Evolutionary conservation across 331 rosid species (phyloP), one percentile per base, ranked within the genome.

Genomic region (Ulmus americana): DNA sequence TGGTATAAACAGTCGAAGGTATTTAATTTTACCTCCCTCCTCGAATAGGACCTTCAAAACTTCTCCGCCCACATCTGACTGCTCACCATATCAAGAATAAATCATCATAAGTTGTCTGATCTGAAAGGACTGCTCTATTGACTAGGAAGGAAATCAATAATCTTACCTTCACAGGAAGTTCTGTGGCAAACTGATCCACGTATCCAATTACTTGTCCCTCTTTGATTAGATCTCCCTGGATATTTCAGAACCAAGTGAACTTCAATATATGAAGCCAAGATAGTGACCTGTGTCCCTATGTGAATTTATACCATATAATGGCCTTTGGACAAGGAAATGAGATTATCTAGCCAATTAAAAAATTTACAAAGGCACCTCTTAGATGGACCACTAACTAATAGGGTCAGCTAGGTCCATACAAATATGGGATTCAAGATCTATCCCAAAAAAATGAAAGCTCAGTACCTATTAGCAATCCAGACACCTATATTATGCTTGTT

Each of bases 121-220:
- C 51, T 43, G 48, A 72, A 55, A 51, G 53, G 55, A 60, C 39
- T 49, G 22, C 53, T 13, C 45, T 54, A 48, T 63, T 15, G 67
- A 66, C 46, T 20, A 54, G 4, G 64, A 78, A 63, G n/a, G 0
- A 56, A 74, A 64, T 64, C 16, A 65, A 72, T 46, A 38, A 40
- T 58, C 49, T 70, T 65, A 94, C 99, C 97, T 84, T 94, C 60
- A 94, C 79, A 18, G 99, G 96, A 79, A 90, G 84, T 76, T 83
- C 85, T 55, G 96, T 64, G 67, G 88, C 90, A 77, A 94, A 85
- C 81, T 90, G 99, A 63, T 94, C 95, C 80, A 90, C 79, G 60
- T 90, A 94, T 76, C 97, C 97, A 45, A 94, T 73, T 59, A 87
- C 90, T 70, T 94, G 97, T 61, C 97, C 97, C 84, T 85, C 87